A percentile compares a stretch with the other conserved stretches of the same genome.
phyloP scores from a whole-genome alignment of 2,329 filamentous ascomycete genomes.

The Fusarium nygamai region DNA sequence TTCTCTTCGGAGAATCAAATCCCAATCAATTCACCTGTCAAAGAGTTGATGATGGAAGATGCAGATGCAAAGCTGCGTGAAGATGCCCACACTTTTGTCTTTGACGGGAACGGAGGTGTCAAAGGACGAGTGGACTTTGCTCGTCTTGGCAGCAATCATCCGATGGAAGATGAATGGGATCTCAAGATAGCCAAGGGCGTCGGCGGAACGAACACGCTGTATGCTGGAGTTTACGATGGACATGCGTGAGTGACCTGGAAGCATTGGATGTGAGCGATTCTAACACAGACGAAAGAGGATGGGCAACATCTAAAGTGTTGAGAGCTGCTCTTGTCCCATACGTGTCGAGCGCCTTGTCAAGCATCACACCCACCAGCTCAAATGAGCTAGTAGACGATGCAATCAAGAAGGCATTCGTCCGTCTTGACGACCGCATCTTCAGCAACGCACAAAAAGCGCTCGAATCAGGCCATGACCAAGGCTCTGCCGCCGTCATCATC shows the following conservation, averaged over 20 bases:
- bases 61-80: constrained; percentile 47
- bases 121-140: constrained; percentile 48
- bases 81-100: constrained; percentile 45
- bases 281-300: constrained; percentile 45
- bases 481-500: constrained; percentile 42
- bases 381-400: constrained; percentile 61
- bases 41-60: constrained; percentile 38
- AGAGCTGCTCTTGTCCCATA: constrained; percentile 54
- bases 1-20: constrained; percentile 36
- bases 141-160: constrained; percentile 49
- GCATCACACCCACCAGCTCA: constrained; percentile 46
- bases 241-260: constrained; percentile 53
- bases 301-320: constrained; percentile 54
- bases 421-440: constrained; percentile 67
- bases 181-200: constrained; percentile 46
- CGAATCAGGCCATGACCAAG: constrained; percentile 41
- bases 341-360: constrained; percentile 50
- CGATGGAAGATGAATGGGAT: constrained; percentile 51
- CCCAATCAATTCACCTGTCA: constrained; percentile 42
- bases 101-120: constrained; percentile 37
- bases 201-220: constrained; percentile 43
- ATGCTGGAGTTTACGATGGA: constrained; percentile 58
- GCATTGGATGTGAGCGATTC: background rate
- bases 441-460: constrained; percentile 47
- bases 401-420: constrained; percentile 67